Evolutionary conservation across 1,139 yeast species (phyloP), one percentile per base, ranked within the genome.

Genomic region (Candida albicans): DNA sequence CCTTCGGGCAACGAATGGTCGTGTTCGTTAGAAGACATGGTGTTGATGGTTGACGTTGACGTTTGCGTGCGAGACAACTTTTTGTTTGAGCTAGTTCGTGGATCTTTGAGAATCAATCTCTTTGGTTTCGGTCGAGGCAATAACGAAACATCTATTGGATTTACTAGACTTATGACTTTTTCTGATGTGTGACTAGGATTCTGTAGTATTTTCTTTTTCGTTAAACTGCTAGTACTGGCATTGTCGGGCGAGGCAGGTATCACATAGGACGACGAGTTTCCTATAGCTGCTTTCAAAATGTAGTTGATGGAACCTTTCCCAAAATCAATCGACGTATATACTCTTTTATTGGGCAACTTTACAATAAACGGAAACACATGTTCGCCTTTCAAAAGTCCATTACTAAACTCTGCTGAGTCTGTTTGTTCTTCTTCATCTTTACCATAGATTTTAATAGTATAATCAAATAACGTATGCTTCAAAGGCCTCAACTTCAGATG

Each of bases 301-400:
- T 90, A 89, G 8, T 78, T 64, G n/a, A 90, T 87, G 14, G 88
- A 77, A 8, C 97, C 97, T 53, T 84, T 82, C 52, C 91, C 96
- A 57, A 90, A 90, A 52, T 84, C 87, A 25, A 90, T 77, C 45
- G 91, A 82, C 25, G 93, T 85, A 59, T 75, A 84, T 4, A 88
- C 73, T 49, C 87, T 76, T 53, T 79, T 81, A 52, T 75, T 75
- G 1, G 96, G 96, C 26, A 90, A 70, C 51, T 79, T 83, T 37
- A 89, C 87, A 41, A 85, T 81, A 57, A 90, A 90, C 11, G 96
- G 96, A 59, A 90, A 90, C 33, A 88, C 69, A 62, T 90, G 97
- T 56, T 87, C 93, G 26, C 97, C 97, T 52, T 82, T 81, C 37
- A 80, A 77, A 24, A 85, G 59, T 0, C 88, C 88, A 50, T 65